Base-by-base conservation (phyloP, 352 stramenopile genomes). In the Pythium apleroticum region DNA sequence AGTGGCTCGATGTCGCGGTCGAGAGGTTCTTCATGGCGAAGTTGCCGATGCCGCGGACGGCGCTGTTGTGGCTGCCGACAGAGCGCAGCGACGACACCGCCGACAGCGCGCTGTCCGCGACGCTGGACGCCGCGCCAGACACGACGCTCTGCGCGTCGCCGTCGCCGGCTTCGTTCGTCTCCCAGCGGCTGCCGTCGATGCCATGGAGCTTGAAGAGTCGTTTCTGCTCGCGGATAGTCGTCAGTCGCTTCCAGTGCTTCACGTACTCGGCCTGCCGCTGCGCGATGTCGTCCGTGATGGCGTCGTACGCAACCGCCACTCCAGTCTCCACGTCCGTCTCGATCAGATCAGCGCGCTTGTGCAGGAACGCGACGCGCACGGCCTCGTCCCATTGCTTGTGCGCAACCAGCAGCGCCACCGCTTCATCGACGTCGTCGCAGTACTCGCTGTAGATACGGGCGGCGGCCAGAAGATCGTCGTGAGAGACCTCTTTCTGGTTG, bases 51-150 rank as follows among this genome's bases (percentile, higher is more conserved):
- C 68, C 80, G 33, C 70, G 54, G 19, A 78, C 75, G 43, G 70
- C 87, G 61, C 77, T 91, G 63, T 93, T 93, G 75, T 93, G 85
- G 66, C 85, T 93, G 31, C 85, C 85, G 9, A 93, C 78, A 0
- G 82, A 91, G 57, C 80, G 84, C 61, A 85, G 73, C 15, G 80
- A 91, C 35, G 73, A 90, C 31, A 73, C 71, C 25, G 74, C 77
- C 17, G 81, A 90, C n/a, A 89, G 64, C 52, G 81, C 84, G 20
- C 80, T 89, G 46, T 78, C 65, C 15, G 68, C 71, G 15, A 77
- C 76, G 17, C 56, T 75, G 28, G 37, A 46, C 37, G 62, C 87
- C 31, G 73, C 72, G 49, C 75, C 80, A 2, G 81, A 90, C n/a
- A 80, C 69, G 46, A 84, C 80, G 20, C 80, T 71, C 24, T 63